These are phyloP conservation scores for Backusella mclennaniae DNA, from an alignment of 192 early-diverging fungal genomes.

Conservation along the genomic window DNA sequence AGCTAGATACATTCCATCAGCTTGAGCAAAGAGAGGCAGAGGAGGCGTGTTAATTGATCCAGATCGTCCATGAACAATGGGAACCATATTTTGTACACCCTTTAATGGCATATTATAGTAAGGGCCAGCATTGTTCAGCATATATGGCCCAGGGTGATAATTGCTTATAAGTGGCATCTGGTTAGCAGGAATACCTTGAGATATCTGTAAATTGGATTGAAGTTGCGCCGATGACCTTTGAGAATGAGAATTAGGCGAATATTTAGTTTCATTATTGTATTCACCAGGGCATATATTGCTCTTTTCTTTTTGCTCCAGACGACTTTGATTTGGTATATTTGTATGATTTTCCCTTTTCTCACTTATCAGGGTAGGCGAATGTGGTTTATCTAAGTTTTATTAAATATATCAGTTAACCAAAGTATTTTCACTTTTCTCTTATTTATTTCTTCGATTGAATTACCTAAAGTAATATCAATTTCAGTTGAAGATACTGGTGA, in stretches of 20 bases:
- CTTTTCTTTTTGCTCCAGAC: background rate
- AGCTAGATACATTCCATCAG: constrained; percentile 19
- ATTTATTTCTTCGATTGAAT: background rate
- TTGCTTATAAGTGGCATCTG: background rate
- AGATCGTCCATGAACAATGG: background rate
- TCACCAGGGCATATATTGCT: background rate
- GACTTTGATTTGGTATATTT: background rate
- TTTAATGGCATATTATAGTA: background rate
- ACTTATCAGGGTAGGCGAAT: background rate
- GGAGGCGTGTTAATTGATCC: background rate
- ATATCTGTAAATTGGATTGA: background rate
- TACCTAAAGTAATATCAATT: background rate
- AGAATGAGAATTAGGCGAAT: background rate
- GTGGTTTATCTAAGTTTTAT: background rate
- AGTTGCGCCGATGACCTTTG: background rate
- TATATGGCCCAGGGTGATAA: background rate
- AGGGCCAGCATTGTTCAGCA: background rate
- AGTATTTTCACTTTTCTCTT: background rate
- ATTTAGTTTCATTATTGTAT: background rate
- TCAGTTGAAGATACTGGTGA: background rate
- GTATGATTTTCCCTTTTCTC: background rate
- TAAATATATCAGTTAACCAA: background rate
- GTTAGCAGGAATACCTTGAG: background rate
- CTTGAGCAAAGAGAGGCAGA: background rate
- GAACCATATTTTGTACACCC: background rate